Base-by-base conservation (phyloP, 805 yeast species). In the Ogataea dorogensis region DNA sequence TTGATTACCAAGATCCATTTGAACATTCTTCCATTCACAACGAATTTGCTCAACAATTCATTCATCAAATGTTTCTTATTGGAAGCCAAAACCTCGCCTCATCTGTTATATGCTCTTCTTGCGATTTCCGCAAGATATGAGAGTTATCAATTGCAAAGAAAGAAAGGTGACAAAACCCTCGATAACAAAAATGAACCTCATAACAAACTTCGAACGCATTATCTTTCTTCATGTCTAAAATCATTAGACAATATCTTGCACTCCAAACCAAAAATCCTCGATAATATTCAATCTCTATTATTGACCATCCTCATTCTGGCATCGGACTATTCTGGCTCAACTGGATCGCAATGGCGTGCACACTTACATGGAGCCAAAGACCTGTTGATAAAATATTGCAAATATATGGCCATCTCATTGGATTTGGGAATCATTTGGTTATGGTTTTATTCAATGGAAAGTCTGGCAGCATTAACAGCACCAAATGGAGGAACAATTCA, bases 291-390 rank as follows among this genome's bases (percentile, higher is more conserved):
- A 49, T 77, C 86, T 0, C 71, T 83, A 5, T 65, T 83, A 10
- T 55, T 84, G 20, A 84, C 93, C 0, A 84, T 82, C 2, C 65
- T 83, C 23, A 63, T 84, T 18, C 61, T 84, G 16, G 84, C 89
- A 0, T 68, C 79, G 1, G 81, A 79, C 20, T 77, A 75, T 50
- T 80, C 85, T 0, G 69, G 77, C 2, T 71, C 77, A 6, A 63
- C 68, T 7, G 77, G 75, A 31, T 72, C 75, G 23, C 73, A 75
- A 45, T 81, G 87, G 88, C 62, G 84, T 40, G 75, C 82, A 0
- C 87, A 81, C 59, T 59, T 81, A 12, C 58, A 75, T 44, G 86
- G 86, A 10, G 86, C 86, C 1, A 79, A 79, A 49, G 84, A 79
- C 45, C 56, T 81, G 11, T 60, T 81, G 10, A 56, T 77, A 32